Evolutionary conservation across 2,329 filamentous ascomycete genomes (phyloP), one percentile per base, ranked within the genome.

Genomic region (Dissoconium aciculare): DNA sequence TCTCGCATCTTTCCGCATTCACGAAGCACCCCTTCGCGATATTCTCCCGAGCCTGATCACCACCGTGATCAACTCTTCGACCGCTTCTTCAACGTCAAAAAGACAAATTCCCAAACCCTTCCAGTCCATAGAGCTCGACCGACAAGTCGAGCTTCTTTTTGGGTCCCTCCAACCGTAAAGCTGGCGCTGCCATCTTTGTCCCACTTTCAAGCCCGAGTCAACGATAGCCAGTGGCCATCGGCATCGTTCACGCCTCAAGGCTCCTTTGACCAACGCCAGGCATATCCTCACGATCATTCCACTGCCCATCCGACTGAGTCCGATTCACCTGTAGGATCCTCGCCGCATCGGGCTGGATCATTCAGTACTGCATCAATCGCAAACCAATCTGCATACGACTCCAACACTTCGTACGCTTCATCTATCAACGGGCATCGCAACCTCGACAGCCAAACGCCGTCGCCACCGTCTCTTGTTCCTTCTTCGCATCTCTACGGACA

Each of bases 121-220:
- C n/a, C n/a, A n/a, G n/a, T n/a, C n/a, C n/a, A 19, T 19, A 30
- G 27, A 31, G 37, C 36, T 43, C 39, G 39, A 31, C 37, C 32
- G 28, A 17, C 13, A 17, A 17, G 35, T 41, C 38, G 40, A 41
- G 35, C 32, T 36, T 32, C 32, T 33, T 4, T 11, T 28, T 15
- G 21, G 13, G 26, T 26, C 27, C 15, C 33, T 12, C 15, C 43
- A 43, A 78, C 74, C 80, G 81, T 72, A 77, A 89, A 85, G 68
- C 82, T 91, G 82, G 82, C 85, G 80, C 74, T 85, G 59, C 79
- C 81, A 63, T 80, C 80, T 63, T 78, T 84, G 55, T 78, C 78
- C 54, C 75, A 81, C 66, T 72, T 80, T 64, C 76, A 81, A 62
- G 72, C 75, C 70, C 76, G 79, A 72, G 77, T 76, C 65, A 67